phyloP scores from a whole-genome alignment of 129 eudicot species.

The Flaveria robusta region DNA sequence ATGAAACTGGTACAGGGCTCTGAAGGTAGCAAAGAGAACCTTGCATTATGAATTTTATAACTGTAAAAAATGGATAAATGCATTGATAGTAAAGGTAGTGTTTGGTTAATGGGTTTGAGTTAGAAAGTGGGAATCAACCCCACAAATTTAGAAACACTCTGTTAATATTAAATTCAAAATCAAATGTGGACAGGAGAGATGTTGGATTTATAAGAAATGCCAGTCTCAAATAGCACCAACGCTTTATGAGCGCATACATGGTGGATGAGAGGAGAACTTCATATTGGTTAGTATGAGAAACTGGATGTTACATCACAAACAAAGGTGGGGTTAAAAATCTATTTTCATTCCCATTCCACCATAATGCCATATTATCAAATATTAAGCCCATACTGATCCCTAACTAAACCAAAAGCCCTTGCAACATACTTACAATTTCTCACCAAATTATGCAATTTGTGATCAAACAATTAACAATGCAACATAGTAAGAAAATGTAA shows the following conservation, averaged over 20 bases:
- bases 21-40: slow-evolving; percentile 37
- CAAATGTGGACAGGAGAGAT: no score
- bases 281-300: no score
- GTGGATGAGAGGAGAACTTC: no score
- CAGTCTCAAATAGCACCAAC: no score
- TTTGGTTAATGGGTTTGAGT: neutral
- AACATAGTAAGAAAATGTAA: neutral
- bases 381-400: neutral
- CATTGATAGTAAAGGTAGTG: neutral
- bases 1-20: slow-evolving; percentile 91
- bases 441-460: neutral
- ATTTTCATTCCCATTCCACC: neutral
- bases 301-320: no score
- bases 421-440: neutral
- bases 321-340: neutral
- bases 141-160: neutral
- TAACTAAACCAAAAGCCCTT: neutral
- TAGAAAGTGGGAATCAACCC: neutral
- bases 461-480: neutral
- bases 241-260: no score
- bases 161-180: no score
- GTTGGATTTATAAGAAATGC: no score
- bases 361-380: neutral
- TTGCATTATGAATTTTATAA: neutral
- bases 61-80: neutral